Evolutionary conservation across 345 rosid species (phyloP).

Genomic region (Populus euphratica): DNA sequence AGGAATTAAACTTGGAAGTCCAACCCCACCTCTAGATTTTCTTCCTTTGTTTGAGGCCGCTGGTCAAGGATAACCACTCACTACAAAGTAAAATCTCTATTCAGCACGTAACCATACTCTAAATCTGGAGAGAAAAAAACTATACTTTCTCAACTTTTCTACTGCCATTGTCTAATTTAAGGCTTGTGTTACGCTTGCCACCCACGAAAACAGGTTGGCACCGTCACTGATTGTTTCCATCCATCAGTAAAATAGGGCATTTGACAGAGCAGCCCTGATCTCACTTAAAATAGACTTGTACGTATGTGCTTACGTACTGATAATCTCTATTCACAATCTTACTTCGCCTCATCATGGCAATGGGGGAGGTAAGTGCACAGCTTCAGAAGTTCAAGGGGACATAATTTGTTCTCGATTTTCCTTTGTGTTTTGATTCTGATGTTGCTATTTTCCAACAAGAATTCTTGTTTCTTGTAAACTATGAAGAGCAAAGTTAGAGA

Average conservation of each 20-base stretch:
- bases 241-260: background rate
- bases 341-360: background rate
- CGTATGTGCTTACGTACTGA: background rate
- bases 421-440: background rate
- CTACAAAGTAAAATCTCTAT: background rate
- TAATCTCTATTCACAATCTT: background rate
- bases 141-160: background rate
- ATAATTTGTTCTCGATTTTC: background rate
- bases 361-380: background rate
- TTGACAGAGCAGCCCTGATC: background rate
- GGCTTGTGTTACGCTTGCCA: background rate
- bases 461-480: background rate
- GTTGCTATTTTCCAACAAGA: background rate
- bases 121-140: conserved; percentile 2
- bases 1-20: background rate
- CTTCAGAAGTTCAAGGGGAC: background rate
- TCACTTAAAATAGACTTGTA: background rate
- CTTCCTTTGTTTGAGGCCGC: background rate
- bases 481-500: background rate
- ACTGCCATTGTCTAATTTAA: conserved; percentile 2
- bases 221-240: background rate
- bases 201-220: background rate
- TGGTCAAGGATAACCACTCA: background rate
- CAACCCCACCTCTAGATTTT: background rate
- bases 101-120: background rate